A percentile compares a stretch with the other conserved stretches of the same genome.
Conservation (phyloP, 2,329 filamentous ascomycete genomes). For the Scedosporium dehoogii region DNA sequence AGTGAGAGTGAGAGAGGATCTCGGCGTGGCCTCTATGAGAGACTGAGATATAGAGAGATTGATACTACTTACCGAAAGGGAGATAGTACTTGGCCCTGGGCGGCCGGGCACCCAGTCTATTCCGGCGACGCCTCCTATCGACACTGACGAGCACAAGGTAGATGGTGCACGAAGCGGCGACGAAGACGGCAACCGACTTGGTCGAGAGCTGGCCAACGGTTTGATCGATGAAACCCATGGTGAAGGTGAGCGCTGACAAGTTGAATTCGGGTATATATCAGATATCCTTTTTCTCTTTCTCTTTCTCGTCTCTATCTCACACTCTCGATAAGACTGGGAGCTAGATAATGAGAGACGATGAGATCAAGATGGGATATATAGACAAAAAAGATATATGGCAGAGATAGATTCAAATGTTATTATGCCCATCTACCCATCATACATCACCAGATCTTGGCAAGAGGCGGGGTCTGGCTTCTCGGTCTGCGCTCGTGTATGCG, state of each 20-base stretch:
- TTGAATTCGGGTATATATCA: too few relatives aligned
- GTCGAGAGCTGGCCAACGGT: slow-evolving; percentile 33
- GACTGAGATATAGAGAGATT: slow-evolving; percentile 13
- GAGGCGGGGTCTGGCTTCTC: too few relatives aligned
- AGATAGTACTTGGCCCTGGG: slow-evolving; percentile 22
- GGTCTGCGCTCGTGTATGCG: too few relatives aligned
- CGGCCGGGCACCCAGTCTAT: slow-evolving; percentile 33
- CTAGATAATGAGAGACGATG: too few relatives aligned
- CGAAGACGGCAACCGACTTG: slow-evolving; percentile 25
- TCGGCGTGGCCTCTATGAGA: slow-evolving; percentile 29
- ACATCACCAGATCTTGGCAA: too few relatives aligned
- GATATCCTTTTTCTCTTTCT: too few relatives aligned
- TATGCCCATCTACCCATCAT: too few relatives aligned
- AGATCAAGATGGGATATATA: too few relatives aligned
- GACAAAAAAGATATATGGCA: too few relatives aligned
- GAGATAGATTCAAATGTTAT: too few relatives aligned
- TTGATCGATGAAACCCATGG: slow-evolving; percentile 41
- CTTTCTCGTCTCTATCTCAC: too few relatives aligned
- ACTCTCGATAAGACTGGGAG: too few relatives aligned
- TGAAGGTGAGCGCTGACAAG: slow-evolving; percentile 1
- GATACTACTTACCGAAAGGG: slow-evolving; percentile 14
- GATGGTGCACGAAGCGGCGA: slow-evolving; percentile 26
- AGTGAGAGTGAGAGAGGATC: slow-evolving; percentile 11
- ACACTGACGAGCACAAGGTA: slow-evolving; percentile 27
- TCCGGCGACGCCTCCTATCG: slow-evolving; percentile 33